Conservation (phyloP, 148 eudicot genomes). For the Vaccinium vitisidaea region DNA sequence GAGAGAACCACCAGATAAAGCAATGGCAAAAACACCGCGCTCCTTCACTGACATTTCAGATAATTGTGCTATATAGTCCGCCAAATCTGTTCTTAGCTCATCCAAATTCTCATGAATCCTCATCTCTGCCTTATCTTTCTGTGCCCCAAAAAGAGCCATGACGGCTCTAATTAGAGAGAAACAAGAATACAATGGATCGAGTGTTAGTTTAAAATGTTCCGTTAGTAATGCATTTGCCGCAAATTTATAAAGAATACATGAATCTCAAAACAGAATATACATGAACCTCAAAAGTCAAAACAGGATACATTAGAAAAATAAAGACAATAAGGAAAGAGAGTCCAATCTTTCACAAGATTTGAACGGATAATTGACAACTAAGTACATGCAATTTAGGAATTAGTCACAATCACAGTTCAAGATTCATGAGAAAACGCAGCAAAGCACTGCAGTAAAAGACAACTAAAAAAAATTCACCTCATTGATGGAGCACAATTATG, state of each 20-base stretch:
- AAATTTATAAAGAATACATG: background rate
- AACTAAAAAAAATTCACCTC: background rate
- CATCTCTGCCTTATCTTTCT: slow-evolving; percentile 65
- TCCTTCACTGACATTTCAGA: slow-evolving; percentile 83
- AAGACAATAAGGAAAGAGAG: background rate
- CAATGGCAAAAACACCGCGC: slow-evolving; percentile 76
- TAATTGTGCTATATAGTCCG: slow-evolving; percentile 78
- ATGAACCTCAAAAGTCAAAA: background rate
- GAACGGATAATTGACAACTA: background rate
- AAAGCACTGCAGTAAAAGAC: background rate
- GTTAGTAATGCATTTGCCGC: background rate
- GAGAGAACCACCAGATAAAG: slow-evolving; percentile 91
- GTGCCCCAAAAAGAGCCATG: slow-evolving; percentile 62
- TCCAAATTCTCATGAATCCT: slow-evolving; percentile 73
- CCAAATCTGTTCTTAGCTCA: slow-evolving; percentile 82
- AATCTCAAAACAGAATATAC: background rate
- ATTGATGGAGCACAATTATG: background rate
- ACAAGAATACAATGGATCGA: slow-evolving; percentile 38
- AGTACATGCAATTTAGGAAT: background rate
- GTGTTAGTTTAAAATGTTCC: background rate
- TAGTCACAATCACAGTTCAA: slow-evolving; percentile 9
- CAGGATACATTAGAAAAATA: background rate
- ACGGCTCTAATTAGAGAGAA: slow-evolving; percentile 75
- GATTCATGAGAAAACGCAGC: background rate
- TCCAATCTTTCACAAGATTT: background rate